A percentile compares a stretch with the other conserved stretches of the same genome.
Conservation (phyloP, 768 basidiomycete species). For the Suillus paluster region DNA sequence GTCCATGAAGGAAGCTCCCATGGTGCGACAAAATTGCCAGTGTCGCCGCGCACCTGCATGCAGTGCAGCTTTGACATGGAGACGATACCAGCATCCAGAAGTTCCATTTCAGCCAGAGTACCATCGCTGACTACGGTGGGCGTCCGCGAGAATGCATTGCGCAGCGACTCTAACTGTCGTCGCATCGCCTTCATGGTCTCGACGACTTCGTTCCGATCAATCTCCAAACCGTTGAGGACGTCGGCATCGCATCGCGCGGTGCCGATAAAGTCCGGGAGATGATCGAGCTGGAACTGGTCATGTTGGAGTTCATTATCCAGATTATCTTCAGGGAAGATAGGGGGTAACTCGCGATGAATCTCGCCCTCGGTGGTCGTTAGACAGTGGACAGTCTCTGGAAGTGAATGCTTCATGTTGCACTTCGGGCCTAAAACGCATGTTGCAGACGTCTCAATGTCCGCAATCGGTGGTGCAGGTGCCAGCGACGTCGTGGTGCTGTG, state of each 20-base stretch:
- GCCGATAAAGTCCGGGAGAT: background rate
- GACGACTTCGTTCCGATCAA: background rate
- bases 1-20: conserved; percentile 69
- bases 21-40: conserved; percentile 5
- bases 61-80: conserved; percentile 66
- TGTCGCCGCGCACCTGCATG: conserved; percentile 9
- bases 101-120: conserved; percentile 52
- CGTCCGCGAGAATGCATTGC: background rate
- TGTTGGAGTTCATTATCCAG: background rate
- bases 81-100: conserved; percentile 73
- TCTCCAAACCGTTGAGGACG: conserved; percentile 1
- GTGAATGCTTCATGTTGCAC: too few species aligned
- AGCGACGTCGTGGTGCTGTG: background rate
- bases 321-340: conserved; percentile 2
- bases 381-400: background rate
- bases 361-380: background rate
- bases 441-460: background rate
- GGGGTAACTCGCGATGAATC: background rate
- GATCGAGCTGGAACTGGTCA: conserved; percentile 2
- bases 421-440: background rate
- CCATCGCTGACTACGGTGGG: background rate
- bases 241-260: conserved; percentile 2
- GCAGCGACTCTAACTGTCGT: background rate
- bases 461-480: background rate
- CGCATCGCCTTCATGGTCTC: conserved; percentile 2